A percentile compares a stretch with the other conserved stretches of the same genome.
Conservation (phyloP, 225 moss, liverwort and hornwort genomes). For the Straminergon stramineum region DNA sequence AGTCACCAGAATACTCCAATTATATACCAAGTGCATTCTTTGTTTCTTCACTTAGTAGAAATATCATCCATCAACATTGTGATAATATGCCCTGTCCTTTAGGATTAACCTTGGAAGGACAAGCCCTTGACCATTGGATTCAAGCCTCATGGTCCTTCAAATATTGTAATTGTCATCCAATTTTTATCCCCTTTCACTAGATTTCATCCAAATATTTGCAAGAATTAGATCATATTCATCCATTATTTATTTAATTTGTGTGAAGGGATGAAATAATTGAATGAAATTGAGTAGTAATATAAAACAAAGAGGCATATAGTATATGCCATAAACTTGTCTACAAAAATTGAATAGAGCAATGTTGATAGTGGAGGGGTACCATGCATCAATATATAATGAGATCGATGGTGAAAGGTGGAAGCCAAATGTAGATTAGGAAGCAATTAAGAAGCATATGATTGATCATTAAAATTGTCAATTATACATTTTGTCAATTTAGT, state of each 20-base stretch:
- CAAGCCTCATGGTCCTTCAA: too few species aligned
- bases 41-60: too few species aligned
- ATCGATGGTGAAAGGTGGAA: background rate
- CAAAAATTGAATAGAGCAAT: background rate
- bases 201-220: background rate
- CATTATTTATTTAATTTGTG: background rate
- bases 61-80: too few species aligned
- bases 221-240: background rate
- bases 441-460: too few species aligned
- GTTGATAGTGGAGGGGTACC: background rate
- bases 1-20: too few species aligned
- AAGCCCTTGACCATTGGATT: too few species aligned
- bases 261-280: background rate
- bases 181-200: background rate
- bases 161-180: background rate
- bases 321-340: background rate
- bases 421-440: background rate
- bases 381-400: background rate
- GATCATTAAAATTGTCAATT: too few species aligned
- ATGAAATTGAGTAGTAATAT: background rate
- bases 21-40: too few species aligned
- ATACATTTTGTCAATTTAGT: too few species aligned
- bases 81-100: too few species aligned
- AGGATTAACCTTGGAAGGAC: too few species aligned
- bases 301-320: background rate